Evolutionary conservation across 2,329 filamentous ascomycete species (phyloP), one percentile per base, ranked within the genome.

Genomic region (Fusarium mexicanum): DNA sequence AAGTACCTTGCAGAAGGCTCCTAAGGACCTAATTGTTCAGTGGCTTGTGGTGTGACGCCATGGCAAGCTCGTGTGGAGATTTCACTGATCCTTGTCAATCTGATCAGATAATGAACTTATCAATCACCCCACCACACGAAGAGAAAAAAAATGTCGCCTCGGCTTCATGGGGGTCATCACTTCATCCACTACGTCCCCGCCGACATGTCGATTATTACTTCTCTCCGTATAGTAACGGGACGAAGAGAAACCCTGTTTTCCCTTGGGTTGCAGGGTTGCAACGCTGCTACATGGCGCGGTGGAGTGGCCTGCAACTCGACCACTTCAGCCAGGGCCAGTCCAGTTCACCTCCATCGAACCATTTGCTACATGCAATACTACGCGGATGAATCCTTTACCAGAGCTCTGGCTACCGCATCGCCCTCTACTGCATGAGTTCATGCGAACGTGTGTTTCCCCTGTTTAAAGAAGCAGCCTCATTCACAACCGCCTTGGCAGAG

Each of bases 101-200:
- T 43, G 72, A 74, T 74, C 72, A 74, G 72, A 74, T 74, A 74
- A 72, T 68, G 40, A 18, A 69, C 64, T 74, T 74, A 75, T 74
- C 72, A 74, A 74, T 74, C 72, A 75, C 72, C 68, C 72, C 64
- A 75, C 72, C 47, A 58, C 50, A 58, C 31, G 26, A 41, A 5
- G 22, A 51, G 17, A 60, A 58, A 65, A 65, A 65, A 74, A 57
- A 26, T 35, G 44, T 48, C 44, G 37, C 41, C 57, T 62, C 41
- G 53, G 51, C 66, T 58, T 48, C 41, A 53, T 58, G 37, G 47
- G 46, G 61, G 48, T 41, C 51, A 10, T 55, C 35, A 29, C 35
- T 55, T 55, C 35, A 55, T 41, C 51, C 69, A 41, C 61, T 48
- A 14, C 31, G 59, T 48, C 54, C 46, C 71, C 71, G 58, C 71